Percentiles rank a stretch among this genome's conserved stretches.
Evolutionary conservation across 2,329 filamentous ascomycete species (phyloP).

Genomic region (Diaporthe vaccinii): DNA sequence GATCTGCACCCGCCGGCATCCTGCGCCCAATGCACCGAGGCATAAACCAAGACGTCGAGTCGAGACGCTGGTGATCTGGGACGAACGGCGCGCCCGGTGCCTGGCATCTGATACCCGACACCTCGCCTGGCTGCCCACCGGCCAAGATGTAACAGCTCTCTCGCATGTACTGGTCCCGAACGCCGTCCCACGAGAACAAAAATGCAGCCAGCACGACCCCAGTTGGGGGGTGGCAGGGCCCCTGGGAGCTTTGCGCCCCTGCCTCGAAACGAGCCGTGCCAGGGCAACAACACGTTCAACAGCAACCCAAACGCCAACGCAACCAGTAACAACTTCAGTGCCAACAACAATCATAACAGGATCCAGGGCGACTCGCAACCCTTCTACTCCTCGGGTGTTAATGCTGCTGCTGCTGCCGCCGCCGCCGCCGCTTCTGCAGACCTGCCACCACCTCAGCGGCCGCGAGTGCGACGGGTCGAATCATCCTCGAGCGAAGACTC

Average conservation of each 20-base stretch:
- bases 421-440: conserved; percentile 49
- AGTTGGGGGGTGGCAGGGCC: conserved; percentile 54
- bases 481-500: conserved; percentile 61
- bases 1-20: neutral
- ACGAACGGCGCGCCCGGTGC: conserved; percentile 13
- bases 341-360: conserved; percentile 25
- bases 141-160: conserved; percentile 60
- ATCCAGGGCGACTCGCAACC: conserved; percentile 24
- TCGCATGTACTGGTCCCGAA: conserved; percentile 35
- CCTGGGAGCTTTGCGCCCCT: conserved; percentile 71
- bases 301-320: neutral
- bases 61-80: conserved; percentile 28
- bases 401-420: conserved; percentile 47
- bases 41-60: conserved; percentile 8
- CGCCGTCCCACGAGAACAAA: conserved; percentile 45
- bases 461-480: conserved; percentile 59
- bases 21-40: conserved; percentile 18
- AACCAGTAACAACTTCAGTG: neutral
- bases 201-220: conserved; percentile 65
- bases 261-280: conserved; percentile 48
- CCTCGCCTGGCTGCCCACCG: conserved; percentile 30
- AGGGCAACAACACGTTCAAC: conserved; percentile 12
- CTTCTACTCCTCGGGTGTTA: conserved; percentile 46
- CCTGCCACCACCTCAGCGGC: conserved; percentile 47
- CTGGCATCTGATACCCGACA: conserved; percentile 25